A percentile compares a stretch with the other conserved stretches of the same genome.
Conservation (phyloP, 106 monocot genomes). For the Platanthera zijinensis region DNA sequence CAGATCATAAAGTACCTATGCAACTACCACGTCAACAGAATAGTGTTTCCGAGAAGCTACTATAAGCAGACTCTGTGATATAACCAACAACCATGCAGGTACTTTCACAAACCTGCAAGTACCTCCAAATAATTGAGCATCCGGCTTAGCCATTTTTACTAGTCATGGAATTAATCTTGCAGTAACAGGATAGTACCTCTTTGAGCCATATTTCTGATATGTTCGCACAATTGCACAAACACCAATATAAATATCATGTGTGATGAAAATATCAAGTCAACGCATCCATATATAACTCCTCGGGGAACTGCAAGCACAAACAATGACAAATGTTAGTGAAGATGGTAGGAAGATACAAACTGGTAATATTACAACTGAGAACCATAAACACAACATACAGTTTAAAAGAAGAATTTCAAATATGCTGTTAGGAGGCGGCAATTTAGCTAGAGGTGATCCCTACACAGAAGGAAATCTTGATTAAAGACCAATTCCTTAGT, state of each 20-base stretch:
- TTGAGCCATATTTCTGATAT: too few species aligned
- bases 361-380: neutral
- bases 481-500: neutral
- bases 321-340: neutral
- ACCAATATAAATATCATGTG: too few species aligned
- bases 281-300: conserved; percentile 81
- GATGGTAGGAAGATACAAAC: neutral
- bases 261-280: conserved; percentile 92
- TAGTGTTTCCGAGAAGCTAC: too few species aligned
- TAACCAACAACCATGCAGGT: conserved; percentile 37
- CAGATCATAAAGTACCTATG: too few species aligned
- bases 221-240: too few species aligned
- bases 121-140: neutral
- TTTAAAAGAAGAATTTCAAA: conserved; percentile 82
- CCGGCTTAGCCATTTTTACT: neutral
- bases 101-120: conserved; percentile 36
- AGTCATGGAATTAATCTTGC: neutral
- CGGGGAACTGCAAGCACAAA: conserved; percentile 57
- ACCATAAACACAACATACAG: too few species aligned
- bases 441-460: conserved; percentile 72
- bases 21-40: too few species aligned
- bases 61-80: conserved; percentile 38
- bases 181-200: conserved; percentile 34
- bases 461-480: conserved; percentile 12
- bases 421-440: conserved; percentile 52